Conservation (phyloP, 257 asterid genomes). For the Asclepias syriaca region DNA sequence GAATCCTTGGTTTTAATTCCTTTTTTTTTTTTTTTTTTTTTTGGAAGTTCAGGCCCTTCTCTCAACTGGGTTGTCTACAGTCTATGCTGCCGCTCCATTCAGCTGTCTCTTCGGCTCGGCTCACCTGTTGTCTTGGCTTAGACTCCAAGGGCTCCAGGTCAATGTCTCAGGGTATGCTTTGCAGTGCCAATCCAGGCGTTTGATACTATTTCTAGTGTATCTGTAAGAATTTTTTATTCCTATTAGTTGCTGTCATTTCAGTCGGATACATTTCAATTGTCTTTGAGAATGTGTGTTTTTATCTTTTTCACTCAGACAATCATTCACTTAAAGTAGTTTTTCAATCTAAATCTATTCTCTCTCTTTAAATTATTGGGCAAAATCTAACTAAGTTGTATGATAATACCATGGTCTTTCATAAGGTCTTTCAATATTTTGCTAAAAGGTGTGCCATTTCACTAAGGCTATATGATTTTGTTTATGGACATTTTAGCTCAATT, state of each 20-base stretch:
- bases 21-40: background rate
- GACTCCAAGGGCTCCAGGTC: conserved; percentile 80
- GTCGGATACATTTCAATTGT: background rate
- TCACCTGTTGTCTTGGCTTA: conserved; percentile 70
- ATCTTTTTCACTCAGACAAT: background rate
- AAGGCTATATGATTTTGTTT: background rate
- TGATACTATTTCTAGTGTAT: conserved; percentile 61
- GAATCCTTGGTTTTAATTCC: background rate
- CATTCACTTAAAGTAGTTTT: background rate
- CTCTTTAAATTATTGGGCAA: background rate
- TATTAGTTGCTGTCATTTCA: background rate
- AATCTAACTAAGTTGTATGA: background rate
- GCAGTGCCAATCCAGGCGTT: conserved; percentile 98
- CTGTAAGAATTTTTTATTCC: conserved; percentile 38
- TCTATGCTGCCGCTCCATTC: conserved; percentile 74
- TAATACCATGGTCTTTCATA: background rate
- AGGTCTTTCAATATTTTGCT: too few species aligned
- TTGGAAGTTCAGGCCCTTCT: conserved; percentile 32
- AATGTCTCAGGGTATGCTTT: conserved; percentile 98
- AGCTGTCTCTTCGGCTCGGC: conserved; percentile 81
- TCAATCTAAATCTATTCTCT: background rate
- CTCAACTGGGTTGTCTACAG: conserved; percentile 59
- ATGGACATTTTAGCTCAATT: too few species aligned
- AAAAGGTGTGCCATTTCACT: background rate
- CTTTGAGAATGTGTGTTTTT: background rate